Evolutionary conservation across 177 flowering plant species (phyloP), one percentile per base, ranked within the genome.

Genomic region (Telopea speciosissima): DNA sequence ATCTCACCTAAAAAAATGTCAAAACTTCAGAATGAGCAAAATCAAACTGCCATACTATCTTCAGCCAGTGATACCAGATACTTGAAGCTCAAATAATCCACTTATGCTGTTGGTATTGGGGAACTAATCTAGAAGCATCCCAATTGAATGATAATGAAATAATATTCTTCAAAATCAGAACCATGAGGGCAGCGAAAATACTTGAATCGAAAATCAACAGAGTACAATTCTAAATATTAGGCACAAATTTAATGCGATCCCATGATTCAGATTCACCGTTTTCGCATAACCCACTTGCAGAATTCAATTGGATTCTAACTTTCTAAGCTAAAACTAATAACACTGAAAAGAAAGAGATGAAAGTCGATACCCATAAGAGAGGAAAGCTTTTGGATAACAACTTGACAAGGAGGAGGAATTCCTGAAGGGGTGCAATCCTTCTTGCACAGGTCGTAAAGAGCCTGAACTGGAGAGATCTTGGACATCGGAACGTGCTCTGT

Each of bases 381-480:
- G 75, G 75, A 75, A 49, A 89, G 79, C 28, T 82, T 88, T 9
- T 82, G 80, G 69, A 84, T 68, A 5, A n/a, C n/a, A n/a, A 85
- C 79, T 69, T 70, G 81, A 62, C 90, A 73, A 71, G 95, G 78
- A 65, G 83, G 75, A 62, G 81, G 81, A 22, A 71, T 54, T 49
- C 73, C 79, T 0, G 88, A 71, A 62, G 90, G 80, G 62, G 87
- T 66, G 65, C 89, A 89, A 17, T 85, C 82, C 77, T 74, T 86
- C 66, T 72, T 85, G 82, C 95, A 92, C 36, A 87, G 81, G 54
- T 88, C 90, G 70, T 84, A 90, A 7, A 92, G 78, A 71, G 83
- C 77, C 77, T 90, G 96, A 70, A 91, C 76, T 26, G 86, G 77
- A 67, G 84, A 70, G 68, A 68, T 76, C 75, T 74, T 77, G 75